phyloP scores from a whole-genome alignment of 306 rosid species.

The Vicia faba region DNA sequence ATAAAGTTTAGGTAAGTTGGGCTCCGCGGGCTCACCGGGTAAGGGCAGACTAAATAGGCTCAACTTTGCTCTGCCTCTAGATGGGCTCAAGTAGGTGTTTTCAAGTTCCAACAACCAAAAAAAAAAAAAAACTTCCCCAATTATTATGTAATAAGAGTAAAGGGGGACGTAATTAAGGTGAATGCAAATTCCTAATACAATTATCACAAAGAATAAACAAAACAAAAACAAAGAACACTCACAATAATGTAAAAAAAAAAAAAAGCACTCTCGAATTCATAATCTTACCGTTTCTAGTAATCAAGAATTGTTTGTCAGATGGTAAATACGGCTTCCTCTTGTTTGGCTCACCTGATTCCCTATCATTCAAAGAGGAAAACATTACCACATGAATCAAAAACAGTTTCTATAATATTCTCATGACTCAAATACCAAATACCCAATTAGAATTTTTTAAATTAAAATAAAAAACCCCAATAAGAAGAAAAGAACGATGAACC shows the following conservation, averaged over 20 bases:
- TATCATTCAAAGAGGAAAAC: slow-evolving; percentile 35
- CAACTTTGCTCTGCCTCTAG: too few species aligned
- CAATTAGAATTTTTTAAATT: neutral
- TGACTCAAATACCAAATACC: neutral
- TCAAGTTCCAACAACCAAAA: neutral
- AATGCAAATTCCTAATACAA: neutral
- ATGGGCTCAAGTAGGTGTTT: too few species aligned
- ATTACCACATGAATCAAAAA: slow-evolving; percentile 7
- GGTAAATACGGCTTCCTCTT: slow-evolving; percentile 93
- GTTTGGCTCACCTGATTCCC: slow-evolving; percentile 95
- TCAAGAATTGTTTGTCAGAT: slow-evolving; percentile 77
- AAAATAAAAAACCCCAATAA: neutral
- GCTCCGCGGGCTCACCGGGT: too few species aligned
- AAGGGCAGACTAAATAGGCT: too few species aligned
- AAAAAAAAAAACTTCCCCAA: neutral
- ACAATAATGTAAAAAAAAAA: too few species aligned
- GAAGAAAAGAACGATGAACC: slow-evolving; percentile 19
- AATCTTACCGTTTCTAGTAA: slow-evolving; percentile 83
- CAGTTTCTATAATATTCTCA: neutral
- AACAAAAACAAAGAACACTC: neutral
- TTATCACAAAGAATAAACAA: neutral
- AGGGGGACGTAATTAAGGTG: too few species aligned
- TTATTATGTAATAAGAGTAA: neutral
- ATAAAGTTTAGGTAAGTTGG: too few species aligned
- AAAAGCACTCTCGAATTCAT: neutral